A percentile compares a stretch with the other conserved stretches of the same genome.
Evolutionary conservation across 129 eudicot genomes (phyloP).

Genomic region (Cynara cardunculus): DNA sequence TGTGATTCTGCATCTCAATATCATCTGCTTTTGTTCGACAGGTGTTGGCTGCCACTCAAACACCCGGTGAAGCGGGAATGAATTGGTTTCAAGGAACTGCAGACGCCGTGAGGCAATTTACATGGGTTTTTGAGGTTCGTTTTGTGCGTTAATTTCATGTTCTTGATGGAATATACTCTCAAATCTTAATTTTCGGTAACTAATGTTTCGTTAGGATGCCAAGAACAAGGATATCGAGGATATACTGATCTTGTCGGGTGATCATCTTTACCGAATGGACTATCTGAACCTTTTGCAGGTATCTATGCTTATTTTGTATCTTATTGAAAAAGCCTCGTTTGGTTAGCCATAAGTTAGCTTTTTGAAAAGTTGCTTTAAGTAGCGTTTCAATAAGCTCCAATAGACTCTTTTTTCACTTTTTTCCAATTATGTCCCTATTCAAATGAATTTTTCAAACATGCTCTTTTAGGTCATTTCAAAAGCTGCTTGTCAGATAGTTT

Average conservation of each 20-base stretch:
- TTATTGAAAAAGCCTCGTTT: background rate
- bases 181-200: background rate
- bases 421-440: background rate
- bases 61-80: slow-evolving; percentile 83
- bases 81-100: slow-evolving; percentile 99
- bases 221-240: slow-evolving; percentile 87
- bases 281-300: slow-evolving; percentile 95
- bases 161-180: background rate
- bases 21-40: slow-evolving; percentile 7
- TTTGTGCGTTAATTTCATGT: background rate
- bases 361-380: no score
- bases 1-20: background rate
- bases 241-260: slow-evolving; percentile 84
- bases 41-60: slow-evolving; percentile 98
- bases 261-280: slow-evolving; percentile 94
- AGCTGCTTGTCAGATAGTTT: background rate
- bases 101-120: slow-evolving; percentile 94
- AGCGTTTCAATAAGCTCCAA: background rate
- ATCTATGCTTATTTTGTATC: no score
- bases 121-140: slow-evolving; percentile 90
- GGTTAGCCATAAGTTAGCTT: background rate
- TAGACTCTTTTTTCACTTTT: background rate
- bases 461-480: background rate
- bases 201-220: slow-evolving; percentile 60
- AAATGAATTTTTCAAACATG: no score